Evolutionary conservation across 768 basidiomycete species (phyloP), one percentile per base, ranked within the genome.

Genomic region (Galerina sulciceps): DNA sequence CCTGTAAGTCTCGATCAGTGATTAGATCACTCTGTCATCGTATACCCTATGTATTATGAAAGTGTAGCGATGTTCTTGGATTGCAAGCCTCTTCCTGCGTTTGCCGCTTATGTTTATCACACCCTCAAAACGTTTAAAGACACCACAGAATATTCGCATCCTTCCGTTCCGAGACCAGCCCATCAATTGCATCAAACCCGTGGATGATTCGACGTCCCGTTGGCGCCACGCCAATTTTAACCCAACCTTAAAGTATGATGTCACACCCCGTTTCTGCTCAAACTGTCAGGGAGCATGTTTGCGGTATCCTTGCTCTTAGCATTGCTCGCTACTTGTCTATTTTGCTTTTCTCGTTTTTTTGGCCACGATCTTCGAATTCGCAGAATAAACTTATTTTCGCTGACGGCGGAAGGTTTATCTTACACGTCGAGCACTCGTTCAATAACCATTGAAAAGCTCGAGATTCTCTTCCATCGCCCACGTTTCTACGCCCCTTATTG

Each of bases 401-500:
- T 31, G 26, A 31, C 26, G 13, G 36, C 58, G 3, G 34, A 58
- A 2, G 54, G 51, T 40, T 23, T 67, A 20, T 59, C 50, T 18
- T 61, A 59, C 41, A 17, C 46, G n/a, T 57, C 67, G 6, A 38
- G 52, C 15, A 40, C 43, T 34, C 60, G 54, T 48, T 43, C 55
- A n/a, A 61, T 58, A 34, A 17, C 60, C 37, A 57, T 65, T 44
- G 44, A 54, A 15, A 54, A 60, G 49, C 20, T 78, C 49, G 51
- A 36, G n/a, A 58, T 78, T 31, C 37, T 22, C 36, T 43, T 63
- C 37, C 69, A 74, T 56, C 37, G 71, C 9, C 79, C 78, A 10
- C 58, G 55, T 3, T 59, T 54, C 23, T 52, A 67, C 2, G 55
- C 66, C 23, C 75, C 74, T 3, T 69, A 67, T n/a, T 78, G 75